These are phyloP conservation scores for Gyrodon lividus DNA, from an alignment of 768 basidiomycete species.

Conservation along the genomic window DNA sequence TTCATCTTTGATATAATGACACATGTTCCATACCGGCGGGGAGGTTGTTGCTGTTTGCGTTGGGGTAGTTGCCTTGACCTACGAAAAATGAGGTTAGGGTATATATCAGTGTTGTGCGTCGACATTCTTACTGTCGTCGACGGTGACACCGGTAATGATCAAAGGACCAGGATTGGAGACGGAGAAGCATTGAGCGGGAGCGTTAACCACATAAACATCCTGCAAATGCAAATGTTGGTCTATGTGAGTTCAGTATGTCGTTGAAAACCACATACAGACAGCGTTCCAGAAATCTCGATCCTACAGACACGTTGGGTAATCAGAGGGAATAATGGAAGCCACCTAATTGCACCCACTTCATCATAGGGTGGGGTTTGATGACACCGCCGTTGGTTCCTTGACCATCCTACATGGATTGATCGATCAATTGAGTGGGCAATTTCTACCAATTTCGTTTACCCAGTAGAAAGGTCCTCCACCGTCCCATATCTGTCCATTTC, in stretches of 20 bases:
- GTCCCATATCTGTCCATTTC: conserved; percentile 40
- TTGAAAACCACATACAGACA: conserved; percentile 26
- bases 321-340: not conserved
- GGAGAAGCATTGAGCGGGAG: conserved; percentile 36
- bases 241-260: not conserved
- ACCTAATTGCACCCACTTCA: conserved; percentile 28
- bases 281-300: conserved; percentile 40
- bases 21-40: conserved; percentile 40
- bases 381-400: conserved; percentile 11
- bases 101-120: not conserved
- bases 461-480: conserved; percentile 45
- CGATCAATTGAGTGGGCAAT: not conserved
- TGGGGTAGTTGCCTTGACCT: conserved; percentile 55
- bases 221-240: conserved; percentile 10
- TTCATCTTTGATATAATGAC: not conserved
- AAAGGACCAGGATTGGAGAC: conserved; percentile 28
- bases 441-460: conserved; percentile 22
- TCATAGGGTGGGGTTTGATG: conserved; percentile 38
- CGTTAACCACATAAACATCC: conserved; percentile 39
- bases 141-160: conserved; percentile 45
- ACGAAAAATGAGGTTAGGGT: not conserved
- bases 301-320: conserved; percentile 19
- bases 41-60: conserved; percentile 46
- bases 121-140: conserved; percentile 55
- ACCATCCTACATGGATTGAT: conserved; percentile 24